These are phyloP conservation scores for Gentiana straminea DNA, from an alignment of 257 asterid species.

Conservation along the genomic window DNA sequence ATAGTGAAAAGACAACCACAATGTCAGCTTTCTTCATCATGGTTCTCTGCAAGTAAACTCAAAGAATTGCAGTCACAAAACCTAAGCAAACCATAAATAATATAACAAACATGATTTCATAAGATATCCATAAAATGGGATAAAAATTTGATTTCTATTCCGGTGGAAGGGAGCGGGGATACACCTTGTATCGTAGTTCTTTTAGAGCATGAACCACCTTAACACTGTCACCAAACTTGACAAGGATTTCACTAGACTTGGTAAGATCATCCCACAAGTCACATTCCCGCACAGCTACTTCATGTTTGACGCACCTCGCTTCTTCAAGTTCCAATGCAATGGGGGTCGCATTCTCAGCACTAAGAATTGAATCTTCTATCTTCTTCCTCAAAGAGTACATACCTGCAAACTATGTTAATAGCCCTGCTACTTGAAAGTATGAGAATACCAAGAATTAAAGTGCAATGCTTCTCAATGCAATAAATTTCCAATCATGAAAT, in stretches of 20 bases:
- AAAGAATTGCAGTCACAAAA: not conserved
- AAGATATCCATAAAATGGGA: not conserved
- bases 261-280: constrained; percentile 67
- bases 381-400: constrained; percentile 63
- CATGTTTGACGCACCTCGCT: constrained; percentile 42
- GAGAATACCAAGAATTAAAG: no score
- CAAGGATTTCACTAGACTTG: constrained; percentile 51
- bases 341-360: constrained; percentile 64
- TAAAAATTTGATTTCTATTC: not conserved
- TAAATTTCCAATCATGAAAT: no score
- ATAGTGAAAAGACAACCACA: not conserved
- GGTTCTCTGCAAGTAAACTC: not conserved
- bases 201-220: constrained; percentile 55
- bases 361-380: constrained; percentile 67
- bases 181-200: constrained; percentile 62
- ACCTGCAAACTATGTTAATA: constrained; percentile 13
- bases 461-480: no score
- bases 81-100: not conserved
- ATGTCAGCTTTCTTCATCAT: not conserved
- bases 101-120: not conserved
- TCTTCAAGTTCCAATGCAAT: constrained; percentile 61
- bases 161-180: no score
- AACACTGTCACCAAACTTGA: constrained; percentile 51
- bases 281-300: constrained; percentile 44
- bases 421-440: no score